Evolutionary conservation across 2,329 filamentous ascomycete species (phyloP), one percentile per base, ranked within the genome.

Genomic region (Diplodia sapinea): DNA sequence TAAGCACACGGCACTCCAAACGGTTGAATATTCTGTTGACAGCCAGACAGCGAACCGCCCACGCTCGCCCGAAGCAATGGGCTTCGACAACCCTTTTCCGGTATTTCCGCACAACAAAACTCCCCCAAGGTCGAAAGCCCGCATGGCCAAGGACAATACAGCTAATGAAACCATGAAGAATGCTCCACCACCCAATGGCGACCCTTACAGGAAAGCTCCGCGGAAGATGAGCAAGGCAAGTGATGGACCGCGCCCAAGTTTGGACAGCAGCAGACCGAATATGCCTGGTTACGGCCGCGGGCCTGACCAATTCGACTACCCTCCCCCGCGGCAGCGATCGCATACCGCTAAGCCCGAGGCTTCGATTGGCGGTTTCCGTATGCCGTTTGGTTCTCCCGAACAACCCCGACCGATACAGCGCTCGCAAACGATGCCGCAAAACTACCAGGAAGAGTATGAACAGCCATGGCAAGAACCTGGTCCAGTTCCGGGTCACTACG

Each of bases 21-120:
- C 8, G 3, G n/a, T n/a, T 5, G n/a, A 36, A 36, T 49, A 8
- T 23, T 15, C 6, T 26, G 36, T 56, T 63, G 31, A 68, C 74
- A 70, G 61, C 71, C 76, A 73, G 13, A 71, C 74, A 67, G 65
- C 55, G 4, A 52, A 63, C 11, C 57, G 47, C 23, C 67, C 70
- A 7, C 63, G 65, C 20, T 73, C 73, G 9, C 76, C 76, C 2
- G 72, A 74, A 29, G 69, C 70, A 2, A 40, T 77, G 29, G 69
- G 75, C 9, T 75, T 62, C 66, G 82, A 85, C 72, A 85, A 82
- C 69, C 81, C 82, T 0, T 85, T 85, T 65, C 82, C 82, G 7
- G 75, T 77, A 0, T 84, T 84, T 70, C 80, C 80, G 15, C 72
- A 73, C 26, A 71, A 52, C 61, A 74, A 61, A 72, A 75, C 49